Evolutionary conservation across 2,329 filamentous ascomycete species (phyloP).

Genomic region (Verticillium zaregamsianum): DNA sequence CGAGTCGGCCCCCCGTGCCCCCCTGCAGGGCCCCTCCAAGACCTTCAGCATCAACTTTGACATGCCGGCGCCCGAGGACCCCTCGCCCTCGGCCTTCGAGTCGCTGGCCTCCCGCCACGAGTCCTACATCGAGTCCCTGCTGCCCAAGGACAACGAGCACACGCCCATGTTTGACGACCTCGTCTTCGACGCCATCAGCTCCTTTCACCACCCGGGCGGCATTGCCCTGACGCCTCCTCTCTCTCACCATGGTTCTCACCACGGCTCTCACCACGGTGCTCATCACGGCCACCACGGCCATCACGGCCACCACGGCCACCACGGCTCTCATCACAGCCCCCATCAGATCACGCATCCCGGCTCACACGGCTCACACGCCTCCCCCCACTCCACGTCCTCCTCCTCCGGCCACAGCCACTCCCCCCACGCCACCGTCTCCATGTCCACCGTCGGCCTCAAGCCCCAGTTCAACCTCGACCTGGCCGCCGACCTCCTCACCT

Average conservation of each 20-base stretch:
- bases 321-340: neutral
- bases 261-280: neutral
- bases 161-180: slow-evolving; percentile 3
- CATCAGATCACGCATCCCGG: neutral
- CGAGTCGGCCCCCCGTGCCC: slow-evolving; percentile 16
- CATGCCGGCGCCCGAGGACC: slow-evolving; percentile 32
- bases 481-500: slow-evolving; percentile 39
- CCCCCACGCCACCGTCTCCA: slow-evolving; percentile 23
- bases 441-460: slow-evolving; percentile 38
- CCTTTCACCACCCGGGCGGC: slow-evolving; percentile 4
- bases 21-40: slow-evolving; percentile 37
- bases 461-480: slow-evolving; percentile 53
- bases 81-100: slow-evolving; percentile 24
- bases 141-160: slow-evolving; percentile 20
- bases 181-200: neutral
- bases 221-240: slow-evolving; percentile 6
- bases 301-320: neutral
- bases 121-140: slow-evolving; percentile 33
- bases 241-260: neutral
- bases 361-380: neutral
- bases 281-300: neutral
- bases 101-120: slow-evolving; percentile 38
- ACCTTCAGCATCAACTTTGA: slow-evolving; percentile 51
- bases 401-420: slow-evolving; percentile 18
- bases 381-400: slow-evolving; percentile 14